A percentile compares a stretch with the other conserved stretches of the same genome.
phyloP scores from a whole-genome alignment of 331 rosid species.

The Rhamnella rubrinervis region DNA sequence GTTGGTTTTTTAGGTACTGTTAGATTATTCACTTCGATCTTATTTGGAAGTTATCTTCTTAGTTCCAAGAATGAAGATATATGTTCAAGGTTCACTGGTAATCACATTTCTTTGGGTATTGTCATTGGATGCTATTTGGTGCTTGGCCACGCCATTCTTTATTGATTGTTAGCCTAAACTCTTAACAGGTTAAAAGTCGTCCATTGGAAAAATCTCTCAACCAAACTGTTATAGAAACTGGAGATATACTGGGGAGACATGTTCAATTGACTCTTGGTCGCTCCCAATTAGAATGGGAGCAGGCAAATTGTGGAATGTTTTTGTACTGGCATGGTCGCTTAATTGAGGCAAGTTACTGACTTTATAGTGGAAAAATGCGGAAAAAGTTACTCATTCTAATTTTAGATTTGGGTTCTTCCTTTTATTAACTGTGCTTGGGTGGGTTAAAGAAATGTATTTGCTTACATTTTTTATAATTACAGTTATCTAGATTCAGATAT shows the following conservation, averaged over 20 bases:
- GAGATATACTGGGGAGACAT: constrained; percentile 31
- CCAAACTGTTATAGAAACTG: constrained; percentile 38
- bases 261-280: constrained; percentile 44
- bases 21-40: constrained; percentile 56
- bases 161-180: constrained; percentile 24
- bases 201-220: constrained; percentile 50
- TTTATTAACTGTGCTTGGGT: no score
- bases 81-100: constrained; percentile 51
- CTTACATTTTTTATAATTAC: no score
- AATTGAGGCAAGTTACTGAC: constrained; percentile 43
- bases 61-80: constrained; percentile 57
- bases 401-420: no score
- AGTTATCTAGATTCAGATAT: no score
- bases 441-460: no score
- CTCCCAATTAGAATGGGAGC: constrained; percentile 58
- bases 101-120: constrained; percentile 10
- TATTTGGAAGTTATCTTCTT: constrained; percentile 58
- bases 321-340: constrained; percentile 63
- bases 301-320: constrained; percentile 50
- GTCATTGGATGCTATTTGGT: background rate
- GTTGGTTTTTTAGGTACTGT: constrained; percentile 40
- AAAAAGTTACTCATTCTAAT: no score
- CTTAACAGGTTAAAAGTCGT: constrained; percentile 49
- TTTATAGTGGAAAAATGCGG: no score
- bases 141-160: background rate